Evolutionary conservation across 2,329 filamentous ascomycete species (phyloP), one percentile per base, ranked within the genome.

Genomic region (Magnaporthiopsis poae): DNA sequence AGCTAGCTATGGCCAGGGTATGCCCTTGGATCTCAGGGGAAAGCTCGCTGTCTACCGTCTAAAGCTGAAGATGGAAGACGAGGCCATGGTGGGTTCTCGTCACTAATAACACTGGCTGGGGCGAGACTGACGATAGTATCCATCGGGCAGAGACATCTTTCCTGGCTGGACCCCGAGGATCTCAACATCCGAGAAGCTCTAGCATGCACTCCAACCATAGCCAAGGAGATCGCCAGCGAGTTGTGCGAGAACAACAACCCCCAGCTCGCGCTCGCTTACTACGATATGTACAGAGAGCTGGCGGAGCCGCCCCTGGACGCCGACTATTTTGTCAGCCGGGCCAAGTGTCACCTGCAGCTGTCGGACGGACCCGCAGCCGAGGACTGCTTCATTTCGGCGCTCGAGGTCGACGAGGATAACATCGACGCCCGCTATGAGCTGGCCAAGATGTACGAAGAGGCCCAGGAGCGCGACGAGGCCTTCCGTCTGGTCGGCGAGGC

Each of bases 31-130:
- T 70, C 80, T 99, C 60, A 88, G 94, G 27, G 85, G 91, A 36
- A 95, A 94, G 73, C 80, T 99, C 69, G 94, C 91, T 3, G 80
- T 94, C 4, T 94, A 92, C 74, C 87, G 95, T n/a, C 78, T 96
- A 52, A 88, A 86, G 66, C 80, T 91, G 68, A 87, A 86, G 0
- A 79, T 88, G 33, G 79, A 85, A 29, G 79, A 86, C 18, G 94
- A 98, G 79, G 92, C 91, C 25, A 81, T 90, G 78, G 68, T 69
- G 60, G 5, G 64, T 64, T 61, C 35, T 61, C 25, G 39, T 15
- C 39, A 29, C 33, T 25, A n/a, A 33, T 1, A 29, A 9, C 15
- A 13, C 1, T 9, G 15, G 11, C 3, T 31, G 18, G 33, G 31
- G 31, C 29, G 5, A 35, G 5, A 27, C 64, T 65, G 15, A 46